Evolutionary conservation across 202 grass and related monocot genomes (phyloP).

Genomic region (Musa balbisiana): DNA sequence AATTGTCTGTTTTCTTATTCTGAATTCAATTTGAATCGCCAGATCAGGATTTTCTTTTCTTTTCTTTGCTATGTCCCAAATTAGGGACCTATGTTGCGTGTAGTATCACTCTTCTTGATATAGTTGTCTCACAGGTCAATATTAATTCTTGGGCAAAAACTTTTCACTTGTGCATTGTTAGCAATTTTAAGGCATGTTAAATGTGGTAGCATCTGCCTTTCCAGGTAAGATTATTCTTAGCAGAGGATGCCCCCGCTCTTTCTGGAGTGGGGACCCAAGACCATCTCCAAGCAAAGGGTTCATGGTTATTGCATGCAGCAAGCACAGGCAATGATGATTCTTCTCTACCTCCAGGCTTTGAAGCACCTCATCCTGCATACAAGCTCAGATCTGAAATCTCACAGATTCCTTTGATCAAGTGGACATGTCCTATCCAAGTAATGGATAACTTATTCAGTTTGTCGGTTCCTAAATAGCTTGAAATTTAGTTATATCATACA

Average conservation of each 20-base stretch:
- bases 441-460: neutral
- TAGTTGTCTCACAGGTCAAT: no score
- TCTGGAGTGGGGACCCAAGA: slow-evolving; percentile 70
- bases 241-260: slow-evolving; percentile 82
- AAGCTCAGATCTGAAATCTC: slow-evolving; percentile 52
- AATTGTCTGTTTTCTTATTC: no score
- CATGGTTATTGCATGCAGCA: slow-evolving; percentile 66
- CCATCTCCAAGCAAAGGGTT: slow-evolving; percentile 92
- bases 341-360: slow-evolving; percentile 75
- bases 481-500: neutral
- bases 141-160: no score
- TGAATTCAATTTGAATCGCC: no score
- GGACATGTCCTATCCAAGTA: slow-evolving; percentile 70
- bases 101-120: no score
- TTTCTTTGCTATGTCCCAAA: no score
- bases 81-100: no score
- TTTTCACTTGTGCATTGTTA: neutral
- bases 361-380: slow-evolving; percentile 52
- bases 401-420: slow-evolving; percentile 56
- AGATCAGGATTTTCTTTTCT: no score
- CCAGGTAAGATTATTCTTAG: slow-evolving; percentile 84
- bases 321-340: slow-evolving; percentile 65
- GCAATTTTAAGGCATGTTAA: neutral
- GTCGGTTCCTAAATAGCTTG: neutral
- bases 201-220: neutral